Percentiles rank a stretch among this genome's conserved stretches.
Conservation (phyloP, 2,329 filamentous ascomycete genomes). For the Tothia fuscella region DNA sequence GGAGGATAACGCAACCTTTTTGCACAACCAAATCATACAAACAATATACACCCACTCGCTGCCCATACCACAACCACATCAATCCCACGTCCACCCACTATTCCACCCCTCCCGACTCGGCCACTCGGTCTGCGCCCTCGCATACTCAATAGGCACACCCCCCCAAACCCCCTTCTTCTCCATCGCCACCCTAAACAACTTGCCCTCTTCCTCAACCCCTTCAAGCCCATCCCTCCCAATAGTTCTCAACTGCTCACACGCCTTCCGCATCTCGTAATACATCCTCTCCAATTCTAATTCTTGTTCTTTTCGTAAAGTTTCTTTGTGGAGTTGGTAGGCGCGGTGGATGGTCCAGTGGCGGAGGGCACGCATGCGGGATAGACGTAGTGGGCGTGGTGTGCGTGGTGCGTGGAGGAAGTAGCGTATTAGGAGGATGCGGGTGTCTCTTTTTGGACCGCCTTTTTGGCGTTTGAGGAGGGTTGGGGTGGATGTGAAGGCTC, state of each 20-base stretch:
- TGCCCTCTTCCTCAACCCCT: slow-evolving; percentile 46
- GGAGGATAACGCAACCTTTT: no score
- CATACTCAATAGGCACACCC: slow-evolving; percentile 71
- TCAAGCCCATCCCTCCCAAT: slow-evolving; percentile 31
- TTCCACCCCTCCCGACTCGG: slow-evolving; percentile 78
- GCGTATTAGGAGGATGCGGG: slow-evolving; percentile 46
- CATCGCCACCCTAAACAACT: slow-evolving; percentile 78
- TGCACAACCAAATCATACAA: no score
- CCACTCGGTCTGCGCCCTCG: slow-evolving; percentile 69
- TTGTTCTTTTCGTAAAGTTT: slow-evolving; percentile 51
- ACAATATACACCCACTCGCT: no score
- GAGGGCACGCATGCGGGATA: slow-evolving; percentile 75
- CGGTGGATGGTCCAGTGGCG: slow-evolving; percentile 99
- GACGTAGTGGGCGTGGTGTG: slow-evolving; percentile 67
- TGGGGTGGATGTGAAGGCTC: slow-evolving; percentile 25
- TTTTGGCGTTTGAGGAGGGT: slow-evolving; percentile 28
- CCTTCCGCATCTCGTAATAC: slow-evolving; percentile 71
- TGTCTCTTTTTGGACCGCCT: slow-evolving; percentile 21
- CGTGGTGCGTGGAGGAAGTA: slow-evolving; percentile 59
- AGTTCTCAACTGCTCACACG: slow-evolving; percentile 70
- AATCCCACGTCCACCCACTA: slow-evolving; percentile 65
- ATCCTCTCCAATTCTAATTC: slow-evolving; percentile 63
- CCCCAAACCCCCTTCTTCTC: slow-evolving; percentile 79
- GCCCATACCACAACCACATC: no score
- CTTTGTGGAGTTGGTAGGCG: slow-evolving; percentile 74